A percentile compares a stretch with the other conserved stretches of the same genome.
Evolutionary conservation across 129 eudicot genomes (phyloP).

Genomic region (Calendula officinalis): DNA sequence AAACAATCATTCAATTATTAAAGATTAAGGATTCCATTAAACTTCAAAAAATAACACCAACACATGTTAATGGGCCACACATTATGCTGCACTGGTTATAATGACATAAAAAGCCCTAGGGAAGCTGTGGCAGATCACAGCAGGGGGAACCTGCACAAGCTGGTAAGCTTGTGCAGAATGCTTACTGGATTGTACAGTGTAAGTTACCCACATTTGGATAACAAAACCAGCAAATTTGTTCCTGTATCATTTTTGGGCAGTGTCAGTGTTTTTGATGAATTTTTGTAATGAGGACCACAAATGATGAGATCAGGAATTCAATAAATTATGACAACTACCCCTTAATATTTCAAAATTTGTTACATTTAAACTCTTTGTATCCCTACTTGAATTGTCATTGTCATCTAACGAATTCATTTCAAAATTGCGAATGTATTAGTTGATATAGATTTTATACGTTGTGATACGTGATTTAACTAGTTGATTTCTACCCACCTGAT

Average conservation of each 20-base stretch:
- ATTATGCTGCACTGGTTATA: neutral
- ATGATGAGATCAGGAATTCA: neutral
- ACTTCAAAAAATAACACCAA: neutral
- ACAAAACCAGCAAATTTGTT: neutral
- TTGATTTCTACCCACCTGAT: too few relatives aligned
- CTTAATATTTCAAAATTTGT: neutral
- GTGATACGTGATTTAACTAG: too few relatives aligned
- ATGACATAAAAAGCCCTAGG: too few relatives aligned
- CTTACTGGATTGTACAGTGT: neutral
- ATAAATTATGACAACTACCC: slow-evolving; percentile 15
- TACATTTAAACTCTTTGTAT: neutral
- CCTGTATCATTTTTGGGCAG: neutral
- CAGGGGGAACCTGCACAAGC: neutral
- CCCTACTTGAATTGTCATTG: slow-evolving; percentile 9
- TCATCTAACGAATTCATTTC: neutral
- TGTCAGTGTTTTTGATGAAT: neutral
- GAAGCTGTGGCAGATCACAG: neutral
- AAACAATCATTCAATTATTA: too few relatives aligned
- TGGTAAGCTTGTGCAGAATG: neutral
- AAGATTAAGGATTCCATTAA: too few relatives aligned
- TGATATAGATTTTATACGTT: too few relatives aligned
- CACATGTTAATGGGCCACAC: neutral
- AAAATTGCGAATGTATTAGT: too few relatives aligned
- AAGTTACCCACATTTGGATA: neutral
- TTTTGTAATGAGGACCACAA: neutral